Conservation (phyloP, 768 basidiomycete species). For the Xerocomus potaroensis region DNA sequence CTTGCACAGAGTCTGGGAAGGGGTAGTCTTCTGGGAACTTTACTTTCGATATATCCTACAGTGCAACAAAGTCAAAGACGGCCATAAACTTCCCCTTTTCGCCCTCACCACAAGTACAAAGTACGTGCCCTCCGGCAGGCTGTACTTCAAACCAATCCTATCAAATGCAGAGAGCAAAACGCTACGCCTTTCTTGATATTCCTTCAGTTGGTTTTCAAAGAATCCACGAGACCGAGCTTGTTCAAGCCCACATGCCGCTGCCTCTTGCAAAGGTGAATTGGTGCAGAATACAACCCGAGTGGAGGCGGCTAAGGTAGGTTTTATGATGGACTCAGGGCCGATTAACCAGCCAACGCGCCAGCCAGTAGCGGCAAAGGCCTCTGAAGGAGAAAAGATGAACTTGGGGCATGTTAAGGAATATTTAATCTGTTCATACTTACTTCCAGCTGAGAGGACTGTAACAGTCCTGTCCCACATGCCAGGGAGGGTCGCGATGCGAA, state of each 20-base stretch:
- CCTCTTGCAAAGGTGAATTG: slow-evolving; percentile 94
- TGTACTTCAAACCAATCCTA: slow-evolving; percentile 76
- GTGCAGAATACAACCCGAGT: slow-evolving; percentile 95
- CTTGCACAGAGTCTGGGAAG: slow-evolving; percentile 70
- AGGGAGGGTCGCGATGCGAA: slow-evolving; percentile 90
- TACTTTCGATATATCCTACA: slow-evolving; percentile 70
- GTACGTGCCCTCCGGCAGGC: slow-evolving; percentile 85
- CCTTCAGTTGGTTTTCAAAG: slow-evolving; percentile 68
- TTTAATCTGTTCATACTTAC: slow-evolving; percentile 41
- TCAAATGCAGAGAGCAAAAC: slow-evolving; percentile 82
- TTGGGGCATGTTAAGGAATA: too few relatives aligned
- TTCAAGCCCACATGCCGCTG: slow-evolving; percentile 86
- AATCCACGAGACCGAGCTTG: slow-evolving; percentile 66
- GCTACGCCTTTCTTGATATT: slow-evolving; percentile 77
- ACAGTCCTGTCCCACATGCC: slow-evolving; percentile 99
- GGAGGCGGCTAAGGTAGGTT: slow-evolving; percentile 82
- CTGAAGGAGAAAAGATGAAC: slow-evolving; percentile 42
- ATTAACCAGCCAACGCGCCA: slow-evolving; percentile 98
- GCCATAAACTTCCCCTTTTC: neutral
- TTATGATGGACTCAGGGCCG: slow-evolving; percentile 76
- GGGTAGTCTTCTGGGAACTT: slow-evolving; percentile 81
- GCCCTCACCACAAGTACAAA: slow-evolving; percentile 75
- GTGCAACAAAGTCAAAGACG: slow-evolving; percentile 7
- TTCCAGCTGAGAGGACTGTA: slow-evolving; percentile 93
- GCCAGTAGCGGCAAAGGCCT: slow-evolving; percentile 94